Base-by-base conservation (phyloP, 2,329 filamentous ascomycete species). In the Aspergillus nomiae region DNA sequence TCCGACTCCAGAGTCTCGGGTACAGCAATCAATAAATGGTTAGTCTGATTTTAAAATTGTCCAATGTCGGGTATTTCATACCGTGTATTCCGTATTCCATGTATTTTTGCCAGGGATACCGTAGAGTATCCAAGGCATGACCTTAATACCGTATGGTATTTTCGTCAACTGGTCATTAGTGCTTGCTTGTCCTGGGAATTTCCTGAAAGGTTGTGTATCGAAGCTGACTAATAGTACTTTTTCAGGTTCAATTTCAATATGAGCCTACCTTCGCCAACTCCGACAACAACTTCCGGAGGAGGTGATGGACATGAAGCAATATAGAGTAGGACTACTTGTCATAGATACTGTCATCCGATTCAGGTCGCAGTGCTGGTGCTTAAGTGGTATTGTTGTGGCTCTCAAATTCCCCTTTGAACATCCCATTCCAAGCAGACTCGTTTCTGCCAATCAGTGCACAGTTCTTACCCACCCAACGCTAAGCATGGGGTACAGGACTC, bases 1-100 rank as follows among this genome's bases (percentile, higher is more conserved):
- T 38, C 50, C 36, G 36, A 46, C 50, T 55, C 50, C 58, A 60
- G 19, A 60, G 43, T n/a, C 45, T 60, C 51, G 59, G 59, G 38
- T 60, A 56, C 48, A 45, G 14, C 55, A 57, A 28, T 32, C 34
- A 45, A 32, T 45, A 24, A 41, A 41, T 41, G 38, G 53, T 30
- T 45, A 30, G 24, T 45, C 12, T n/a, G n/a, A 30, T 45, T 19
- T 30, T 45, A 41, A 11, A 26, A 43, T 24, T 21, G 19, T 28
- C 28, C 36, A 57, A 14, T 16, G 46, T 50, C 11, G 12, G 43
- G 43, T 21, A 43, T 21, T 43, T 43, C n/a, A 24, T 46, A 46
- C 12, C 19, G 26, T 50, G 46, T 26, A 50, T 19, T 24, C 9
- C 9, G n/a, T 46, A 24, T 16, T 26, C 46, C 24, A 30, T 24